Conservation (phyloP, 2,329 filamentous ascomycete genomes). For the Pseudopithomyces maydicus region DNA sequence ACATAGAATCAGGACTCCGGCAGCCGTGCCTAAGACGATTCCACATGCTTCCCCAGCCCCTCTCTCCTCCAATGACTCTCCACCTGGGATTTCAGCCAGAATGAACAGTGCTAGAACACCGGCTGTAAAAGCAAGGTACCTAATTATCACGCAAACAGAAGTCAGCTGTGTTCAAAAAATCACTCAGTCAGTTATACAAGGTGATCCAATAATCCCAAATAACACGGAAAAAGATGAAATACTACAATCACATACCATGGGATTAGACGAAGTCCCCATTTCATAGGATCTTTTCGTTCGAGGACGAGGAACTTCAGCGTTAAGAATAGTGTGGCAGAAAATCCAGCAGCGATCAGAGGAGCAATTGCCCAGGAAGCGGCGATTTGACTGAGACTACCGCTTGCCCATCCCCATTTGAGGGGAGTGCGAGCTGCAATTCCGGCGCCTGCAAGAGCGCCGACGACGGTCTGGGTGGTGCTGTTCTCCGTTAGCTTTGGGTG, state of each 20-base stretch:
- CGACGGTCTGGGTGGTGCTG: slow-evolving; percentile 63
- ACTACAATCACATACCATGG: slow-evolving; percentile 33
- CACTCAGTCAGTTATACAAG: too few relatives aligned
- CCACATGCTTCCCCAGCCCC: slow-evolving; percentile 12
- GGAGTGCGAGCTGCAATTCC: slow-evolving; percentile 52
- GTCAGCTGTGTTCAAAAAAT: neutral
- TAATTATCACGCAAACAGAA: neutral
- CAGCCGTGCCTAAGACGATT: slow-evolving; percentile 15
- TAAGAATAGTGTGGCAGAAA: slow-evolving; percentile 55
- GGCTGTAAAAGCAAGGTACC: slow-evolving; percentile 53
- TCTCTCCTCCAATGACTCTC: slow-evolving; percentile 15
- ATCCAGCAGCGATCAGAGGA: slow-evolving; percentile 52
- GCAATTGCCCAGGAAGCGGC: slow-evolving; percentile 54
- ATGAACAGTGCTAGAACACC: slow-evolving; percentile 61
- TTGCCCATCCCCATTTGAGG: slow-evolving; percentile 17
- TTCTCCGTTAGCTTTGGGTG: neutral
- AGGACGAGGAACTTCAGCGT: slow-evolving; percentile 55
- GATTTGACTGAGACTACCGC: slow-evolving; percentile 18
- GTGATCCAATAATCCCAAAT: too few relatives aligned
- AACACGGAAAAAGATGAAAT: too few relatives aligned
- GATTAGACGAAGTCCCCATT: slow-evolving; percentile 53
- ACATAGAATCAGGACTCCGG: slow-evolving; percentile 9
- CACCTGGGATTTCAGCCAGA: slow-evolving; percentile 51
- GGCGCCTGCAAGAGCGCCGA: slow-evolving; percentile 63
- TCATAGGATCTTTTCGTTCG: slow-evolving; percentile 52